Percentiles rank a stretch among this genome's conserved stretches.
Conservation (phyloP, 31 red algal genomes). For the Odonthalia washingtoniensis region DNA sequence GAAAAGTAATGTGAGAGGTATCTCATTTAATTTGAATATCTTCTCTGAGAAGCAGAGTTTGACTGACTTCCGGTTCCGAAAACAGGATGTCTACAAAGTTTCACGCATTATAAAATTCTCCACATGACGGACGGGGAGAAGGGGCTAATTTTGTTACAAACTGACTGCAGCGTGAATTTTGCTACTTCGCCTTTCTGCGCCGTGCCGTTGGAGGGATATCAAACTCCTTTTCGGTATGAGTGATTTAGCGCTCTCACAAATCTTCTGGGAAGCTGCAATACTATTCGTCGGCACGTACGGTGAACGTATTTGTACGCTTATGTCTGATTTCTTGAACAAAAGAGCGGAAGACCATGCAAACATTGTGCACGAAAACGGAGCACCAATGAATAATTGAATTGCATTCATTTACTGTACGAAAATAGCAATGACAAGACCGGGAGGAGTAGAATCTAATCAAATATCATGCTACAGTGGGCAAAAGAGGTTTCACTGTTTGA, state of each 20-base stretch:
- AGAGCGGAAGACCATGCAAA: neutral
- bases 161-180: neutral
- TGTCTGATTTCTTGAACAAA: neutral
- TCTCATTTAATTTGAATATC: too few relatives aligned
- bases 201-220: neutral
- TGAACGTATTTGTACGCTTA: neutral
- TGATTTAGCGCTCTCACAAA: neutral
- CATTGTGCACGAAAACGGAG: too few relatives aligned
- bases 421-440: conserved; percentile 16
- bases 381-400: neutral
- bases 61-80: too few relatives aligned
- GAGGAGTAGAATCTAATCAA: neutral
- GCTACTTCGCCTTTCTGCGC: neutral
- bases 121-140: neutral
- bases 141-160: neutral
- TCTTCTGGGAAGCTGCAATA: conserved; percentile 15
- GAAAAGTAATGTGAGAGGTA: too few relatives aligned
- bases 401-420: conserved; percentile 31
- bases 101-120: too few relatives aligned
- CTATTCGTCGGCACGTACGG: neutral
- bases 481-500: conserved; percentile 10
- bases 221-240: neutral
- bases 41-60: too few relatives aligned
- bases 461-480: neutral
- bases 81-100: too few relatives aligned